Base-by-base conservation (phyloP, 2,329 filamentous ascomycete species). In the Penicillium sp. region DNA sequence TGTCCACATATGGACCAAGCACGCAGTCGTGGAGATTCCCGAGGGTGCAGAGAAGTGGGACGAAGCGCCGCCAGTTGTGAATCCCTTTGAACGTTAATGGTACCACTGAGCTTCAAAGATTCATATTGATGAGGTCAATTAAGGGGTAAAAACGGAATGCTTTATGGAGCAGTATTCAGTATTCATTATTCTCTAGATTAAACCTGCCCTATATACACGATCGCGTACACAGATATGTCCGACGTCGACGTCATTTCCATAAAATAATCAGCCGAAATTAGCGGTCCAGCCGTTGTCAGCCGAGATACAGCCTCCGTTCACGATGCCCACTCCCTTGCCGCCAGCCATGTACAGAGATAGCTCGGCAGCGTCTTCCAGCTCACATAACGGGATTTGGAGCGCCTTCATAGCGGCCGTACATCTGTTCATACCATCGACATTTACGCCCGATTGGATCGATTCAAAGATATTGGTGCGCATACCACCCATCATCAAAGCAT, bases 1-100 rank as follows among this genome's bases (percentile, higher is more conserved):
- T 27, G 83, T 84, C 61, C 87, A 90, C 75, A 86, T 90, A 64
- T 90, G 85, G 83, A 87, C 85, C 21, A 85, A 84, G 65, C 82
- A 80, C 43, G 87, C 87, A 63, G 86, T 90, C 79, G 80, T 89
- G 19, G 84, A 86, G 33, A 89, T 90, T 60, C 87, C 87, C 2
- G 85, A 88, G 64, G 83, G 85, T 10, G 82, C 80, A 27, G 84
- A 87, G 73, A 56, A 54, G 22, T 81, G 83, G 68, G 79, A 81
- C 14, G 84, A 84, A 56, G 81, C 84, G 55, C 83, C 83, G 14
- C 48, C 48, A 11, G 14, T 21, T 26, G 26, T 22, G 26, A 44
- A 54, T 19, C 39, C 37, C 4, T 26, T 49, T 14, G 8, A 47
- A 29, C 22, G 22, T 29, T 14, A 13, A 22, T 22, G 10, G 2